phyloP scores from a whole-genome alignment of 768 basidiomycete genomes.

The Punctularia strigosozonata region DNA sequence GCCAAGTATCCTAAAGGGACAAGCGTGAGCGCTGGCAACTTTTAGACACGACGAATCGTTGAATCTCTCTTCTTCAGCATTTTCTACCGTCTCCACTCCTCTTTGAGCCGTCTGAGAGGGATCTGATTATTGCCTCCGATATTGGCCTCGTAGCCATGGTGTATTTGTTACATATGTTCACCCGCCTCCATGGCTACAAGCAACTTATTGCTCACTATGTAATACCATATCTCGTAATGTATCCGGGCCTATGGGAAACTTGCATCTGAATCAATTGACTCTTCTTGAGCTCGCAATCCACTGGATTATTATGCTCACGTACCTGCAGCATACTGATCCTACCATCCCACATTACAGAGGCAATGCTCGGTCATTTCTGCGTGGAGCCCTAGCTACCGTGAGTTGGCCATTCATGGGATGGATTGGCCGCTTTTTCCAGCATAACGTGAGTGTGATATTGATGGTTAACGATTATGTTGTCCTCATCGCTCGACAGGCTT shows the following conservation, averaged over 20 bases:
- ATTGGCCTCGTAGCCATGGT: constrained; percentile 15
- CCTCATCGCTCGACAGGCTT: constrained; percentile 7
- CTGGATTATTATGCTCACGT: constrained; percentile 16
- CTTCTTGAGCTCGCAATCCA: constrained; percentile 1
- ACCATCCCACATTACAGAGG: constrained; percentile 19
- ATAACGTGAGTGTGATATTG: constrained; percentile 12
- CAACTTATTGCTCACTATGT: constrained; percentile 15
- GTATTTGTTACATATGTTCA: constrained; percentile 7
- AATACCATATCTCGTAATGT: constrained; percentile 16
- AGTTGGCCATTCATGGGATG: constrained; percentile 19
- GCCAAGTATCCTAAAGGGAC: constrained; percentile 18
- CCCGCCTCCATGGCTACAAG: constrained; percentile 10
- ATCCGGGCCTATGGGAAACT: neutral
- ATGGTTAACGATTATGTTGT: neutral
- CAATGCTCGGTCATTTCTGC: constrained; percentile 16
- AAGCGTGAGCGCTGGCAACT: too few relatives aligned
- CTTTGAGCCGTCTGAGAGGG: constrained; percentile 5
- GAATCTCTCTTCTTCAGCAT: too few relatives aligned
- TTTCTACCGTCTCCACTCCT: constrained; percentile 16
- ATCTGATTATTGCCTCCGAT: constrained; percentile 14
- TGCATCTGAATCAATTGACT: neutral
- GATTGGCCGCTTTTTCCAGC: constrained; percentile 20
- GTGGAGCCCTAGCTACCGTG: constrained; percentile 18
- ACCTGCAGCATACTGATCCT: constrained; percentile 19
- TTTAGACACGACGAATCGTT: too few relatives aligned